Percentiles rank a stretch among this genome's conserved stretches.
These are phyloP conservation scores for Hypoxylon lenormandii DNA, from an alignment of 495 filamentous ascomycete genomes.

Conservation along the genomic window DNA sequence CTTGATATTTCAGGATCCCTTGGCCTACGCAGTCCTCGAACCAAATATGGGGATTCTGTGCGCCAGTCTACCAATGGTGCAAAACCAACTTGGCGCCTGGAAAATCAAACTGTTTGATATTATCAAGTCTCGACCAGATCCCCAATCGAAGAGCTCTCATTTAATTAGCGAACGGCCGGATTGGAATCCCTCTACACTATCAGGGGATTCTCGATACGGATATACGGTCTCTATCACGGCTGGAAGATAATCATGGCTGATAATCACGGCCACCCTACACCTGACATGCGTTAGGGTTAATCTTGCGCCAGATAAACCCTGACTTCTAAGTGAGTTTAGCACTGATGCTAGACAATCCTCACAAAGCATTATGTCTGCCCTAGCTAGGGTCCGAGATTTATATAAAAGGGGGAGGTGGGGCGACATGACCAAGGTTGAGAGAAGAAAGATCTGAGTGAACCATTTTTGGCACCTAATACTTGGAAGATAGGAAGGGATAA, in stretches of 20 bases:
- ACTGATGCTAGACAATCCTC: no score
- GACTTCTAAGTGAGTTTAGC: no score
- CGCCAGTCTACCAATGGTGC: conserved; percentile 35
- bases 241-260: background rate
- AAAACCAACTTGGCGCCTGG: background rate
- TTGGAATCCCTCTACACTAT: background rate
- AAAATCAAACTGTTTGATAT: background rate
- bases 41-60: conserved; percentile 28
- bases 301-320: background rate
- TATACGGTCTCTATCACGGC: background rate
- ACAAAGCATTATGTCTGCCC: no score
- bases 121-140: background rate
- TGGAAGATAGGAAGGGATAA: no score
- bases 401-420: no score
- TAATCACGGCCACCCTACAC: background rate
- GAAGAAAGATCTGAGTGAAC: no score
- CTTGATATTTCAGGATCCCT: conserved; percentile 19
- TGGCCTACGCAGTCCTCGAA: conserved; percentile 33
- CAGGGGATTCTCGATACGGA: background rate
- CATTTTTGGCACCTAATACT: no score
- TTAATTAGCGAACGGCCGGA: background rate
- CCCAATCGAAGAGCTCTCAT: background rate
- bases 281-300: background rate
- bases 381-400: no score
- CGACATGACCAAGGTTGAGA: no score